These are phyloP conservation scores for Euphorbia pulcherrima DNA, from an alignment of 345 rosid species.

Conservation along the genomic window DNA sequence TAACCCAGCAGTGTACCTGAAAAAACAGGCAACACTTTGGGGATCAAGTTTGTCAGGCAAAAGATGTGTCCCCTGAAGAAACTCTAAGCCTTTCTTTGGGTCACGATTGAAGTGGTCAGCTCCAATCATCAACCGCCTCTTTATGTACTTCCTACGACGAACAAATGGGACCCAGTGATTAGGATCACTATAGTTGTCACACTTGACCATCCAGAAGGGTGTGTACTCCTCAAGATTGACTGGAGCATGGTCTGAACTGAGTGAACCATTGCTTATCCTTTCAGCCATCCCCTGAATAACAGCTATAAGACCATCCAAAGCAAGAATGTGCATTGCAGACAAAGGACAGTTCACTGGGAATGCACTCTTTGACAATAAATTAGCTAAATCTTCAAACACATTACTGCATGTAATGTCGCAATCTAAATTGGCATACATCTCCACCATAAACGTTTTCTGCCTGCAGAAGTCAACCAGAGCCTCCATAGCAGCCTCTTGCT, in stretches of 20 bases:
- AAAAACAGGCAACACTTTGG: slow-evolving; percentile 98
- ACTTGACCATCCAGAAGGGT: slow-evolving; percentile 97
- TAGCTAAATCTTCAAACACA: slow-evolving; percentile 95
- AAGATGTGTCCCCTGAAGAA: slow-evolving; percentile 97
- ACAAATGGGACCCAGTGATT: slow-evolving; percentile 89
- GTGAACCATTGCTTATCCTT: slow-evolving; percentile 72
- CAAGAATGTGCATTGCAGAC: slow-evolving; percentile 95
- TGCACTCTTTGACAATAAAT: slow-evolving; percentile 91
- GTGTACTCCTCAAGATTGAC: slow-evolving; percentile 81
- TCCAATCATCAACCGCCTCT: slow-evolving; percentile 97
- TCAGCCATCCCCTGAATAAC: slow-evolving; percentile 99
- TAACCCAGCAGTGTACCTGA: slow-evolving; percentile 92
- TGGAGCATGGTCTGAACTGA: slow-evolving; percentile 60
- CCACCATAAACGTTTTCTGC: slow-evolving; percentile 97
- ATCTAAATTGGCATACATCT: slow-evolving; percentile 97
- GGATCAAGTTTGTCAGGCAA: slow-evolving; percentile 98
- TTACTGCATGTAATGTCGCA: slow-evolving; percentile 98
- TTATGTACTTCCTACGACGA: slow-evolving; percentile 82
- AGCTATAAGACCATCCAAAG: slow-evolving; percentile 92
- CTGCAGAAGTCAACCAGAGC: slow-evolving; percentile 98
- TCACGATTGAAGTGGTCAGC: slow-evolving; percentile 99
- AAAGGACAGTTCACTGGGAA: slow-evolving; percentile 96
- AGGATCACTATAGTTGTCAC: slow-evolving; percentile 78
- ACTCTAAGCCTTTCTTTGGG: slow-evolving; percentile 96
- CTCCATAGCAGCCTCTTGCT: slow-evolving; percentile 99